Percentiles rank a stretch among this genome's conserved stretches.
These are phyloP conservation scores for Lachnellula cervina DNA, from an alignment of 2,329 filamentous ascomycete species.

Conservation along the genomic window DNA sequence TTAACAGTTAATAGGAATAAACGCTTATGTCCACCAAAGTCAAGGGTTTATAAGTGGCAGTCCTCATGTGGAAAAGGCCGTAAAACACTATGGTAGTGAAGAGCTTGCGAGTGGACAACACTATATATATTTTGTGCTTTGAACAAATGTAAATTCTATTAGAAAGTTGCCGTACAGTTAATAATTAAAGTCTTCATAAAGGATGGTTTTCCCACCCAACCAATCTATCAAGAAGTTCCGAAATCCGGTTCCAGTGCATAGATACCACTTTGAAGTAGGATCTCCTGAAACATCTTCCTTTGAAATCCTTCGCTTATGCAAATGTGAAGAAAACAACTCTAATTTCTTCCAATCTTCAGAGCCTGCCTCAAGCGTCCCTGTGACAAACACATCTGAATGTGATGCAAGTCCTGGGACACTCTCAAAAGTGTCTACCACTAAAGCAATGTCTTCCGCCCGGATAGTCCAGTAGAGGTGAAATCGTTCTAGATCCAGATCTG, in stretches of 20 bases:
- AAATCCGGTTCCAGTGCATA: slow-evolving; percentile 51
- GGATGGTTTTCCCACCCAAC: slow-evolving; percentile 41
- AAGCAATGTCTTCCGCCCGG: slow-evolving; percentile 52
- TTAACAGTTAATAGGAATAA: too few relatives aligned
- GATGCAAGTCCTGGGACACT: slow-evolving; percentile 46
- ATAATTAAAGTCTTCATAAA: slow-evolving; percentile 47
- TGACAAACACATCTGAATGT: slow-evolving; percentile 60
- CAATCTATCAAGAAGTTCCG: slow-evolving; percentile 44
- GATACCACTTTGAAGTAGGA: slow-evolving; percentile 45
- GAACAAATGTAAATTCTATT: not conserved
- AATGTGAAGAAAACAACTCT: slow-evolving; percentile 26
- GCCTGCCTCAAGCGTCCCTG: slow-evolving; percentile 37
- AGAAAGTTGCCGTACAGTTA: slow-evolving; percentile 4
- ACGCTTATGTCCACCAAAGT: too few relatives aligned
- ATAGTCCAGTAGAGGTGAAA: slow-evolving; percentile 67
- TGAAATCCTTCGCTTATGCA: slow-evolving; percentile 42
- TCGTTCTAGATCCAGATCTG: slow-evolving; percentile 40
- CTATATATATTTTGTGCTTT: not conserved
- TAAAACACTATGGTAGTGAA: not conserved
- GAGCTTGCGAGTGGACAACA: not conserved
- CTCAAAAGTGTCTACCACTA: slow-evolving; percentile 57
- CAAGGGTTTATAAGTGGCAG: too few relatives aligned
- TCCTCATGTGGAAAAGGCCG: too few relatives aligned
- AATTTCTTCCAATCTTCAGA: slow-evolving; percentile 27
- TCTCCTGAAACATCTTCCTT: slow-evolving; percentile 40